A percentile compares a stretch with the other conserved stretches of the same genome.
These are phyloP conservation scores for Polygonum maritimum DNA, from an alignment of 148 eudicot genomes.

Conservation along the genomic window DNA sequence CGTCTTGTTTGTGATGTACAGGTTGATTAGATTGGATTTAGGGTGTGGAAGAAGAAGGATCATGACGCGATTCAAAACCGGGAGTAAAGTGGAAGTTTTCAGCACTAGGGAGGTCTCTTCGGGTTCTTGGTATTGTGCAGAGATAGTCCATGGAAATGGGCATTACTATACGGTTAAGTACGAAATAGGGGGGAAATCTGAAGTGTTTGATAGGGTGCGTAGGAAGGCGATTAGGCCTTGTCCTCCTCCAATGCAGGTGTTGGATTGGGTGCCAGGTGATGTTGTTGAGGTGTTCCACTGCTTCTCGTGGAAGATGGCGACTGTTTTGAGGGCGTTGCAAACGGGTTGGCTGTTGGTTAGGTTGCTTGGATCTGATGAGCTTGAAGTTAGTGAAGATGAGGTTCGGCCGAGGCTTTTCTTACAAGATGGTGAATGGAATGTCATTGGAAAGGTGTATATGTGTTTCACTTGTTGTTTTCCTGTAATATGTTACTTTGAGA, in stretches of 20 bases:
- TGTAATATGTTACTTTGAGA: not conserved
- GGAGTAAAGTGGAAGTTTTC: conserved; percentile 65
- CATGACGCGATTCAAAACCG: conserved; percentile 58
- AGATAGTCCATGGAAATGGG: conserved; percentile 45
- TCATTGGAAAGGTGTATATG: conserved; percentile 43
- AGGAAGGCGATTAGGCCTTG: conserved; percentile 58
- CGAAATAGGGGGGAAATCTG: conserved; percentile 23
- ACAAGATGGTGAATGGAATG: conserved; percentile 58
- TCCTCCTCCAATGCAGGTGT: conserved; percentile 42
- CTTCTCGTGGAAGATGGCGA: conserved; percentile 59
- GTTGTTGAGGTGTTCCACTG: conserved; percentile 56
- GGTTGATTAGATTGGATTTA: conserved; percentile 22
- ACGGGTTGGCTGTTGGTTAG: conserved; percentile 34
- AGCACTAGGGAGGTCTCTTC: conserved; percentile 46
- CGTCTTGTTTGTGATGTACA: conserved; percentile 9
- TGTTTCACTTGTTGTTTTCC: not conserved
- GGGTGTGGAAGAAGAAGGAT: conserved; percentile 10
- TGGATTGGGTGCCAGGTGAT: conserved; percentile 49
- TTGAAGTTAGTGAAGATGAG: conserved; percentile 31
- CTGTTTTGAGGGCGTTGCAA: conserved; percentile 31
- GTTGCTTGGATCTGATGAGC: conserved; percentile 53
- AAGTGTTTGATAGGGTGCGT: conserved; percentile 36
- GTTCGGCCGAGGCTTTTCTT: conserved; percentile 66
- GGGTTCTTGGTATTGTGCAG: conserved; percentile 63
- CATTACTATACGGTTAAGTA: conserved; percentile 45